phyloP scores from a whole-genome alignment of 1,284 basidiomycete species.

The Pholiota adiposa region DNA sequence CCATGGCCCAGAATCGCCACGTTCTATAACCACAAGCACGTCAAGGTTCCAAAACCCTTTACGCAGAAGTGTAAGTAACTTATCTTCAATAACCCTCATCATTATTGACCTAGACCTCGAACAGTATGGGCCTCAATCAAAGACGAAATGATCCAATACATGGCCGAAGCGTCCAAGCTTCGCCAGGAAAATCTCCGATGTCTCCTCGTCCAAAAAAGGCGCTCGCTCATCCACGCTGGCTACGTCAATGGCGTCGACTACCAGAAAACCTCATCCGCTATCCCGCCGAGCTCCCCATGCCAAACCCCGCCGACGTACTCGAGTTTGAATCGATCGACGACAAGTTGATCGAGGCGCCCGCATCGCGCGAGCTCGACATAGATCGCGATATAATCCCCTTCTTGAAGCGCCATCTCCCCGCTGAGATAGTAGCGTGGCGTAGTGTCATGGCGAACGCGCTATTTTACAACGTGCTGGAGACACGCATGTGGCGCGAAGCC shows the following conservation, averaged over 20 bases:
- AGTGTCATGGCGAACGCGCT: background rate
- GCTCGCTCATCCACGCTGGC: slow-evolving; percentile 19
- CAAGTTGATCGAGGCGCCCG: background rate
- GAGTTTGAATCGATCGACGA: slow-evolving; percentile 10
- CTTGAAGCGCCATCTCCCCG: background rate
- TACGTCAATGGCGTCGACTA: slow-evolving; percentile 29
- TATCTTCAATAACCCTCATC: background rate
- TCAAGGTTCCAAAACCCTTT: slow-evolving; percentile 30
- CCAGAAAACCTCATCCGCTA: slow-evolving; percentile 12
- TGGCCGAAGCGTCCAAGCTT: slow-evolving; percentile 12
- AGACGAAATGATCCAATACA: slow-evolving; percentile 30
- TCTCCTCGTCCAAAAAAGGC: slow-evolving; percentile 23
- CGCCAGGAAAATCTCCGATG: background rate
- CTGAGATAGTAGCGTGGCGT: background rate
- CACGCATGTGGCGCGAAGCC: background rate
- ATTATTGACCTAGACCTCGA: background rate
- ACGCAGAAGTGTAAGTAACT: slow-evolving; percentile 33
- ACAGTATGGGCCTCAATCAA: slow-evolving; percentile 36
- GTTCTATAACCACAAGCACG: slow-evolving; percentile 28
- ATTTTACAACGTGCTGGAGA: background rate
- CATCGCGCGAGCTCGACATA: background rate
- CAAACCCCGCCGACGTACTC: slow-evolving; percentile 33
- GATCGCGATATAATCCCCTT: background rate
- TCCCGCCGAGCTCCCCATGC: slow-evolving; percentile 25
- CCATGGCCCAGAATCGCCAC: slow-evolving; percentile 6